A percentile compares a stretch with the other conserved stretches of the same genome.
phyloP scores from a whole-genome alignment of 176 grass and related monocot genomes.

The Sorghum bicolor region DNA sequence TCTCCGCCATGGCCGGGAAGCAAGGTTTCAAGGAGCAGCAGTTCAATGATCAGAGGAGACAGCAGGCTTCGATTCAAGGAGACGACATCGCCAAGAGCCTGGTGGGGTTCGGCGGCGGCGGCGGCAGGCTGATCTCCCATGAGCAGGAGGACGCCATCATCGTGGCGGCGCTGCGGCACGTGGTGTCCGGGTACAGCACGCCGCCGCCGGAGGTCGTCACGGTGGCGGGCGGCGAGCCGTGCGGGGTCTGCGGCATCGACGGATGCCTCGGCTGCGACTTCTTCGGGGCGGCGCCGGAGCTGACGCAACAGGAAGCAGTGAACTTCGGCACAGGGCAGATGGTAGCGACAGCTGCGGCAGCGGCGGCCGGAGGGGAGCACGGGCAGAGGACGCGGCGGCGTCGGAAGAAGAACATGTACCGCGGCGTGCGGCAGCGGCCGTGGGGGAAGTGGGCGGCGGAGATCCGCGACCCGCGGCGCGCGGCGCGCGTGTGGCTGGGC shows the following conservation, averaged over 20 bases:
- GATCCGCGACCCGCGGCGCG: conserved; percentile 73
- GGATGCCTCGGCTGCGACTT: conserved; percentile 77
- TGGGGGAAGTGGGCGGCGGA: conserved; percentile 97
- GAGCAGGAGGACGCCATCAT: conserved; percentile 67
- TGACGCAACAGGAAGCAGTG: not conserved
- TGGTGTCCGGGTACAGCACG: conserved; percentile 59
- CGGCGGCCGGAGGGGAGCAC: not conserved
- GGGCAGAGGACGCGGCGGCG: conserved; percentile 9
- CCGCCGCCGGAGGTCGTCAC: conserved; percentile 43
- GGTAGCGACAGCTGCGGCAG: not conserved
- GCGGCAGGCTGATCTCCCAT: conserved; percentile 3
- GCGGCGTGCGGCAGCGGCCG: conserved; percentile 84
- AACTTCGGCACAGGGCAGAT: not conserved
- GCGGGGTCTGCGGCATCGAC: conserved; percentile 48
- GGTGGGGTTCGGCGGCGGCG: not conserved
- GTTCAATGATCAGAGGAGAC: not conserved
- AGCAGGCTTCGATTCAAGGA: not conserved
- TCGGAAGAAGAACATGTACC: conserved; percentile 64
- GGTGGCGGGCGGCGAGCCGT: conserved; percentile 6
- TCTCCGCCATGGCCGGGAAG: conserved; percentile 30
- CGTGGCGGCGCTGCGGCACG: conserved; percentile 60
- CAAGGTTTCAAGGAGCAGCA: not conserved
- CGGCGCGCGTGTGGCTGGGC: conserved; percentile 76
- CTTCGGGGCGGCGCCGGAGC: conserved; percentile 20
- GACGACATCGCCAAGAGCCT: not conserved